These are phyloP conservation scores for Phaeotremella skinneri DNA, from an alignment of 768 basidiomycete genomes.

Conservation along the genomic window DNA sequence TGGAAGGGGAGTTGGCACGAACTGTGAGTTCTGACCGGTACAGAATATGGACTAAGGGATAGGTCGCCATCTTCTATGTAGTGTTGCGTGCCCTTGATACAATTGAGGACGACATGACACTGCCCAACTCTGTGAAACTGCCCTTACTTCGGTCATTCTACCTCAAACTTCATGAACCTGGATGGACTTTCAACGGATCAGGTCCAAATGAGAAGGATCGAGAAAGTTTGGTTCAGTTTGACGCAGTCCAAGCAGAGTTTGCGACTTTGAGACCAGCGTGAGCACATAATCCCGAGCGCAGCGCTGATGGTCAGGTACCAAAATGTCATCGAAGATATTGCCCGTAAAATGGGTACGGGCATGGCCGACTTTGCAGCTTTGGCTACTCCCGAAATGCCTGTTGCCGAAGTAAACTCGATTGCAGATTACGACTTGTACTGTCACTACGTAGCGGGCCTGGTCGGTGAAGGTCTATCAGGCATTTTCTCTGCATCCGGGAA, in stretches of 20 bases:
- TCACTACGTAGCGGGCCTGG: slow-evolving; percentile 96
- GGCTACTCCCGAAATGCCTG: slow-evolving; percentile 61
- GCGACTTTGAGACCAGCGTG: slow-evolving; percentile 65
- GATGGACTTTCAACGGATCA: slow-evolving; percentile 78
- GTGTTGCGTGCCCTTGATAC: slow-evolving; percentile 93
- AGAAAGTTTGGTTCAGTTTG: slow-evolving; percentile 77
- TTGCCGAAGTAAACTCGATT: slow-evolving; percentile 66
- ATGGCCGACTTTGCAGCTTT: slow-evolving; percentile 95
- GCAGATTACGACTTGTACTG: slow-evolving; percentile 95
- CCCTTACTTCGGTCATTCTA: slow-evolving; percentile 80
- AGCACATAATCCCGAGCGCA: slow-evolving; percentile 7
- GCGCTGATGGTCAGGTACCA: slow-evolving; percentile 56
- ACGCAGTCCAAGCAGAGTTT: slow-evolving; percentile 76
- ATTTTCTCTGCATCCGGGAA: slow-evolving; percentile 82
- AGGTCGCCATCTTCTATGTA: slow-evolving; percentile 91
- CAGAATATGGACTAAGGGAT: background rate
- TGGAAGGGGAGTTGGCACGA: slow-evolving; percentile 90
- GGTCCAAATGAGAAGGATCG: slow-evolving; percentile 88
- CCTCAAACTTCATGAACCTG: slow-evolving; percentile 70
- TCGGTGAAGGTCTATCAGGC: slow-evolving; percentile 89
- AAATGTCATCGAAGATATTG: slow-evolving; percentile 76
- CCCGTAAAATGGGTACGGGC: slow-evolving; percentile 80
- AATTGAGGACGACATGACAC: slow-evolving; percentile 97
- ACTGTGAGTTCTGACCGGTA: slow-evolving; percentile 64
- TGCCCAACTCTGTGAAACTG: slow-evolving; percentile 80